A percentile compares a stretch with the other conserved stretches of the same genome.
These are phyloP conservation scores for Pezicula neosporulosa DNA, from an alignment of 2,329 filamentous ascomycete genomes.

Conservation along the genomic window DNA sequence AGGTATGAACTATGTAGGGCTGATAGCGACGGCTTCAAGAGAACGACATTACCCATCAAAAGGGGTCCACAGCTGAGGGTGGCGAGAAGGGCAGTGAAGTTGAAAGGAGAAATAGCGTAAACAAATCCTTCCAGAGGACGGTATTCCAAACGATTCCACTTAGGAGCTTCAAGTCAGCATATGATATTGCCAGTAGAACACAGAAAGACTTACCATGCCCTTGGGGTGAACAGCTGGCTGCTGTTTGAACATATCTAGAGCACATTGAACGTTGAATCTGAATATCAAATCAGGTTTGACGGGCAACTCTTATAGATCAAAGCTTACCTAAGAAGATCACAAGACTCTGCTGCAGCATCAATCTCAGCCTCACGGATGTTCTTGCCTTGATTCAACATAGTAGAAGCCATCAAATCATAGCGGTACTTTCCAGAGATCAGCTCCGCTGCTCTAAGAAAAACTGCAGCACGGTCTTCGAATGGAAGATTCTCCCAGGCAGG, in stretches of 20 bases:
- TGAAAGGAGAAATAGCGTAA: constrained; percentile 91
- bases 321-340: constrained; percentile 66
- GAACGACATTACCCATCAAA: constrained; percentile 87
- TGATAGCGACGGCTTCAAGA: constrained; percentile 94
- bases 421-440: constrained; percentile 88
- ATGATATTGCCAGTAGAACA: background rate
- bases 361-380: constrained; percentile 99
- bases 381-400: constrained; percentile 96
- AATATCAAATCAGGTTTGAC: background rate
- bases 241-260: constrained; percentile 82
- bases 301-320: background rate
- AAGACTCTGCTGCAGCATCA: constrained; percentile 86
- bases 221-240: constrained; percentile 81
- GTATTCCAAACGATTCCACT: constrained; percentile 88
- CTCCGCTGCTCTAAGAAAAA: constrained; percentile 95
- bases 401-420: constrained; percentile 93
- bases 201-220: constrained; percentile 47
- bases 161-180: background rate
- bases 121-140: constrained; percentile 91
- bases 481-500: constrained; percentile 80
- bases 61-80: constrained; percentile 83
- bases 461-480: constrained; percentile 84
- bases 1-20: constrained; percentile 91
- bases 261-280: constrained; percentile 90
- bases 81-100: constrained; percentile 92